Base-by-base conservation (phyloP, 2,329 filamentous ascomycete genomes). In the Cercospora zeina region DNA sequence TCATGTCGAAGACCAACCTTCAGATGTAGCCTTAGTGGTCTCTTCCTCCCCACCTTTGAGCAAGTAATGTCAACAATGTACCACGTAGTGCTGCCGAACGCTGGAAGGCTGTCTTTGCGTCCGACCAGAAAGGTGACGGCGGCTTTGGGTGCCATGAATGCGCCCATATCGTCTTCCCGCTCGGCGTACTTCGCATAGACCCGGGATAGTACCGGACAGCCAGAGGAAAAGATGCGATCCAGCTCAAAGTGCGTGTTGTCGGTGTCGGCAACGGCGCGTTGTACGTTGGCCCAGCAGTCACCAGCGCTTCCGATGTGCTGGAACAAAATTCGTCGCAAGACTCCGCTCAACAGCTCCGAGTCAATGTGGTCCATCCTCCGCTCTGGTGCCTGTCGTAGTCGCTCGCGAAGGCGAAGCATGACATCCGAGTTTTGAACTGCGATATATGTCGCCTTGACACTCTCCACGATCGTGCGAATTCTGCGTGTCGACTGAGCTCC, bases 371-470 rank as follows among this genome's bases (percentile, higher is more conserved):
- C 42, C 21, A 57, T 57, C 24, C 16, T 45, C 24, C 42, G 39
- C 24, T 49, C 39, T 21, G 55, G 39, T 21, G 37, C 31, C 39
- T 58, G 55, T 10, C 16, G 33, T 30, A 58, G 4, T 47, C 55
- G 55, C 55, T 58, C 55, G 39, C 30, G 39, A 9, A 58, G 42
- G 1, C 55, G 55, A 9, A 58, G 39, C 19, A 37, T 31, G 30
- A 13, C 21, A 31, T 56, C 34, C 14, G 54, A 56, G n/a, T 45
- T 27, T 11, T 27, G 19, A 14, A 56, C 10, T 13, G 16, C 34
- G 14, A 14, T 45, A 10, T 9, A 45, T 21, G n/a, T 30, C 10
- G 54, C n/a, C 54, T 42, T 56, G 10, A 45, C 39, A 11, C 21
- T 47, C 13, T 47, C 42, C 42, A 47, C 13, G 42, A 47, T 47